Percentiles rank a stretch among this genome's conserved stretches.
Conservation (phyloP, 805 yeast genomes). For the Cyberlindnera mrakii region DNA sequence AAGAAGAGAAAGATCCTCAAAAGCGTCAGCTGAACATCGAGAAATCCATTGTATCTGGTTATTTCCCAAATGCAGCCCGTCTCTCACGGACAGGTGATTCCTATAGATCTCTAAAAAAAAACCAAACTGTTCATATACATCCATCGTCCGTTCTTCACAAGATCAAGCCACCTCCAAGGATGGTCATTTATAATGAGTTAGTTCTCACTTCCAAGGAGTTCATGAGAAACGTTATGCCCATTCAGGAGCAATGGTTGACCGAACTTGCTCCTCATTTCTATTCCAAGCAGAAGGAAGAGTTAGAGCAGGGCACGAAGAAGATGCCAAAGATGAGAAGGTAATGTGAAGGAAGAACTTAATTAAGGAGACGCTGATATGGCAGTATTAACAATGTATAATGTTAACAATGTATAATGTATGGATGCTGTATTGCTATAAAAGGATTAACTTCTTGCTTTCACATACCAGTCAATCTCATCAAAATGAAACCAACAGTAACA, state of each 20-base stretch:
- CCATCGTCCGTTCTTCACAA: constrained; percentile 74
- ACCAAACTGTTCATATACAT: constrained; percentile 72
- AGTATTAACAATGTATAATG: no score
- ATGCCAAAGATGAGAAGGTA: constrained; percentile 17
- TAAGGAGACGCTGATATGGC: neutral
- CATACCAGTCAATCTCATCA: constrained; percentile 52
- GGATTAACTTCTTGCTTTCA: neutral
- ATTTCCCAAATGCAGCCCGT: constrained; percentile 94
- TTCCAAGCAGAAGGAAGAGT: constrained; percentile 14
- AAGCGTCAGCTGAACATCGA: constrained; percentile 70
- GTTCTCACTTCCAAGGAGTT: constrained; percentile 83
- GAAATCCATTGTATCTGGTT: constrained; percentile 82
- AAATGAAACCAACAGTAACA: constrained; percentile 71
- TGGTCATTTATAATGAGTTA: constrained; percentile 75
- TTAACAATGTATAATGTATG: no score
- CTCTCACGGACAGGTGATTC: constrained; percentile 71
- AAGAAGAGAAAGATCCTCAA: constrained; percentile 25
- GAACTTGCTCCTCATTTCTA: constrained; percentile 65
- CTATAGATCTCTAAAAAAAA: constrained; percentile 56
- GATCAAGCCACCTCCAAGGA: constrained; percentile 65
- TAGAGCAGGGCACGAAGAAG: constrained; percentile 12
- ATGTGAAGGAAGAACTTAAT: neutral
- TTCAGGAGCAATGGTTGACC: constrained; percentile 64
- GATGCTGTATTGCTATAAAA: no score
- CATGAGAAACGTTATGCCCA: constrained; percentile 74